These are phyloP conservation scores for Dothideomycetidae sp. DNA, from an alignment of 2,329 filamentous ascomycete species.

Conservation along the genomic window DNA sequence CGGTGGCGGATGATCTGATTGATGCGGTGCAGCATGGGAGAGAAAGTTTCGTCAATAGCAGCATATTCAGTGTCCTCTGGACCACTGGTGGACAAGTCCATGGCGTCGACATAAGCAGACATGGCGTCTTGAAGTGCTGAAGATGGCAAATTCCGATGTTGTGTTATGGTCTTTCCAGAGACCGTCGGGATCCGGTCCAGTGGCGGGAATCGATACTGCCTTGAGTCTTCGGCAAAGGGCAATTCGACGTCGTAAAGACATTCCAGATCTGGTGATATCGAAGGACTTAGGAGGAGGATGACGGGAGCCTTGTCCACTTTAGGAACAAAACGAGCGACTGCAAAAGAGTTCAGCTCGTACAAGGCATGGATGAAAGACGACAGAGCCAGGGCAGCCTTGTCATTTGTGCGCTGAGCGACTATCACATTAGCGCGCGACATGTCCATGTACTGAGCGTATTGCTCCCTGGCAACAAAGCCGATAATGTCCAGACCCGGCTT, in stretches of 20 bases:
- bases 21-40: constrained; percentile 74
- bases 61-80: constrained; percentile 64
- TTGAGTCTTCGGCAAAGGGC: constrained; percentile 84
- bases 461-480: constrained; percentile 62
- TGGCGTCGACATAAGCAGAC: constrained; percentile 80
- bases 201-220: constrained; percentile 81
- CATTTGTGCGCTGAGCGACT: constrained; percentile 60
- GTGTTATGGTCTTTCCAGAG: constrained; percentile 63
- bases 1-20: constrained; percentile 73
- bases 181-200: constrained; percentile 77
- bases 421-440: constrained; percentile 72
- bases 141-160: constrained; percentile 71
- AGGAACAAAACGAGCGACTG: constrained; percentile 67
- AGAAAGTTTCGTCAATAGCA: constrained; percentile 66
- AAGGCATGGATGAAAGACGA: constrained; percentile 84
- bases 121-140: constrained; percentile 64
- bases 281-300: constrained; percentile 65
- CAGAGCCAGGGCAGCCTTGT: constrained; percentile 69
- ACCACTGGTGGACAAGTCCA: constrained; percentile 66
- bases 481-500: constrained; percentile 62
- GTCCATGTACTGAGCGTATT: constrained; percentile 69
- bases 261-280: constrained; percentile 64
- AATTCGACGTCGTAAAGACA: constrained; percentile 80
- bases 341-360: constrained; percentile 70
- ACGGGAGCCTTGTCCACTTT: constrained; percentile 71